Base-by-base conservation (phyloP, 495 filamentous ascomycete species). In the Baudoinia panamericana region DNA sequence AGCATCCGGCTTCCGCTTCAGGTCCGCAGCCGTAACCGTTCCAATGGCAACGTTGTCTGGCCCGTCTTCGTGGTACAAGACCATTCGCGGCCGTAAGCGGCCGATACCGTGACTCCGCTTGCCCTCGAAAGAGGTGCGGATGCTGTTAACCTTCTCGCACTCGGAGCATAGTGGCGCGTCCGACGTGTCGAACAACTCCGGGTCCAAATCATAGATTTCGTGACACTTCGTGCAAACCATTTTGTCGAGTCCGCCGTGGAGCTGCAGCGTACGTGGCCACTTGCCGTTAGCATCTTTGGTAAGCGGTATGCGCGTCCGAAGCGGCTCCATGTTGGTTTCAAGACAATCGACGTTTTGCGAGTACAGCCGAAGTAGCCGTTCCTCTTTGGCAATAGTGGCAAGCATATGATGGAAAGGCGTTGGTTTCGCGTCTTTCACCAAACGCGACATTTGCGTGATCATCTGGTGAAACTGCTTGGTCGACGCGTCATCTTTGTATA, bases 31-130 rank as follows among this genome's bases (percentile, higher is more conserved):
- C 45, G 87, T 81, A 10, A 93, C 84, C 6, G 84, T 78, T 11
- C 90, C 87, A 55, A 97, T 97, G 15, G 90, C 87, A 45, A 93
- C 88, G 33, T 87, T 83, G 46, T 97, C 90, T 0, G 90, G 88
- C 54, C 94, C 93, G 57, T 84, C 79, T 59, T 97, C 90, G 60
- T 97, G 94, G 65, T 97, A 97, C 18, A 97, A 68, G 1, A 95
- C 87, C 60, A 97, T 94, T 17, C 90, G 76, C 13, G 90, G 90
- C 18, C 90, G 76, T 43, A 97, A 67, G 39, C 82, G 74, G 20
- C 90, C 90, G 41, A 97, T 80, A 1, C 90, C 90, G 57, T 96
- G 92, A 56, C 87, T 93, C 36, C 90, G 75, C 57, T 93, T 86
- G 25, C 87, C 87, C 3, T 78, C 78, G 46, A 75, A 66, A n/a